These are phyloP conservation scores for Pyronema domesticum DNA, from an alignment of 495 filamentous ascomycete species.

Conservation along the genomic window DNA sequence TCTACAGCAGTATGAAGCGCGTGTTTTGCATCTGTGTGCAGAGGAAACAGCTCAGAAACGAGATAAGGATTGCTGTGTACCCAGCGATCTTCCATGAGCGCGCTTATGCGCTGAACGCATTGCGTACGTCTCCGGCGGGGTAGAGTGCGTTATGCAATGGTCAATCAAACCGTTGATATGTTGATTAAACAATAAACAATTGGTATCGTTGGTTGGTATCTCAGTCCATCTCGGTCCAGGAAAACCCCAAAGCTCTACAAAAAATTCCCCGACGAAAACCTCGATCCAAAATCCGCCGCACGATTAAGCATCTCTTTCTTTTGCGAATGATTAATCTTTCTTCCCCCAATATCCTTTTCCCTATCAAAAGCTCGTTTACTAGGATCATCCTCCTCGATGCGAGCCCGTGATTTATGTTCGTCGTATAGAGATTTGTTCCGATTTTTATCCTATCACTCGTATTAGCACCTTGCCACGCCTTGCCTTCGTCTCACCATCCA, in stretches of 20 bases:
- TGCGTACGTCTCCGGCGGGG: no score
- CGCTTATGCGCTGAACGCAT: no score
- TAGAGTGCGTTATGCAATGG: no score
- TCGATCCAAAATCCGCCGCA: conserved; percentile 62
- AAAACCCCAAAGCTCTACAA: conserved; percentile 29
- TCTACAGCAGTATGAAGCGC: no score
- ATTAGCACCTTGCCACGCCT: conserved; percentile 3
- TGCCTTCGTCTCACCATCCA: not conserved
- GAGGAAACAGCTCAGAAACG: no score
- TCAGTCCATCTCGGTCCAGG: no score
- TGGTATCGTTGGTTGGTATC: no score
- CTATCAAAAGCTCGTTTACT: conserved; percentile 73
- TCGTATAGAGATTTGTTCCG: conserved; percentile 48
- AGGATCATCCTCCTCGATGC: conserved; percentile 67
- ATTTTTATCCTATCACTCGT: conserved; percentile 34
- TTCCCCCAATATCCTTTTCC: conserved; percentile 83
- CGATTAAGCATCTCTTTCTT: conserved; percentile 62
- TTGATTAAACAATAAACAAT: no score
- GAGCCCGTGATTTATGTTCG: conserved; percentile 33
- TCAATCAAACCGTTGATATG: no score
- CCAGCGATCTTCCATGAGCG: no score
- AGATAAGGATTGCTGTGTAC: no score
- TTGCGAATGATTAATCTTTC: conserved; percentile 53
- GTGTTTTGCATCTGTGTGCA: no score
- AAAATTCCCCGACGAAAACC: conserved; percentile 67